A percentile compares a stretch with the other conserved stretches of the same genome.
phyloP scores from a whole-genome alignment of 805 yeast genomes.

The Spathaspora girioi region DNA sequence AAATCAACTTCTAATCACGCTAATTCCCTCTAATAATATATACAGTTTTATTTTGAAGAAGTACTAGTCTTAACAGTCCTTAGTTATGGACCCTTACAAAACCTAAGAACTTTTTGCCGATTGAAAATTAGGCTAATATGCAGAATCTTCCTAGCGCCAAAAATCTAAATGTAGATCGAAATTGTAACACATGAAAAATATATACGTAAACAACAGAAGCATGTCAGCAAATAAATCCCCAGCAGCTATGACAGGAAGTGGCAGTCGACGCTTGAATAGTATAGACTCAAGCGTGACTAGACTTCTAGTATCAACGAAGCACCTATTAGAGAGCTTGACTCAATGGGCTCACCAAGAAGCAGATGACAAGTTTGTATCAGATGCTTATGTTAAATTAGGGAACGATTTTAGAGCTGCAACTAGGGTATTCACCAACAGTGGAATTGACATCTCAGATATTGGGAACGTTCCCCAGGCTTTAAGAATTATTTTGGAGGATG shows the following conservation, averaged over 20 bases:
- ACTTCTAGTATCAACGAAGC: conserved; percentile 83
- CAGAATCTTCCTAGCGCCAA: not conserved
- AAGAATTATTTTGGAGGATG: conserved; percentile 77
- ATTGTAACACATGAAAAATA: not conserved
- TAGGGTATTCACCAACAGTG: conserved; percentile 72
- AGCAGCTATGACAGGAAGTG: not conserved
- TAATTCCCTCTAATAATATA: not conserved
- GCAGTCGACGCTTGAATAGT: conserved; percentile 29
- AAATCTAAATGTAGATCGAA: not conserved
- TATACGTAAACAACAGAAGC: not conserved
- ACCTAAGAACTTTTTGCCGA: not conserved
- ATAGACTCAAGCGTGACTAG: conserved; percentile 78
- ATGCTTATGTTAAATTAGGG: conserved; percentile 87
- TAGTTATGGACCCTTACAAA: not conserved
- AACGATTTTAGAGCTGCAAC: conserved; percentile 89
- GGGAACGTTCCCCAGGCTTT: conserved; percentile 88
- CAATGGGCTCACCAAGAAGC: conserved; percentile 87
- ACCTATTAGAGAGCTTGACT: conserved; percentile 77
- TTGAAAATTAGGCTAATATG: not conserved
- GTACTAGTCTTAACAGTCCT: too few species aligned
- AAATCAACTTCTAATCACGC: not conserved
- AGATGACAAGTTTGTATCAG: conserved; percentile 79
- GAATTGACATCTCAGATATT: conserved; percentile 76
- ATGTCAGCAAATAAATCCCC: not conserved
- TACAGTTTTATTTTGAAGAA: not conserved